Evolutionary conservation across 2,329 filamentous ascomycete genomes (phyloP), one percentile per base, ranked within the genome.

Genomic region (Fusarium devonianum): DNA sequence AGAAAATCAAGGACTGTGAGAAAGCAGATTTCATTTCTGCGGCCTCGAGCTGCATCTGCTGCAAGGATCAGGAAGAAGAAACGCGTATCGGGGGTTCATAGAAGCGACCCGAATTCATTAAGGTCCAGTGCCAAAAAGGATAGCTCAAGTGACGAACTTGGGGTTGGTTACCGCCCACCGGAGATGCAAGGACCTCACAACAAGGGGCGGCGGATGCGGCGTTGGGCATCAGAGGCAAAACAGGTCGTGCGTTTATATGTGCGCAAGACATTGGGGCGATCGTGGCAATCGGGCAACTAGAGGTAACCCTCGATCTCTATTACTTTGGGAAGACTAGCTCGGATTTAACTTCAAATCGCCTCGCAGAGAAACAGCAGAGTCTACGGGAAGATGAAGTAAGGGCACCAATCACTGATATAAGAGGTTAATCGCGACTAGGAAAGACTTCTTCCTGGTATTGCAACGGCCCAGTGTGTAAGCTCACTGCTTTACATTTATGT

Each of bases 161-260:
- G 50, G 14, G 26, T 45, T 13, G 42, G 26, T 5, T 12, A 21
- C 18, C 32, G 41, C 13, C 38, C 42, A n/a, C 14, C 22, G n/a
- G 36, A 36, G 10, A 19, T 29, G 17, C 48, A 18, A 22, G 23
- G 30, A 56, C 12, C 59, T 38, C 35, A 47, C 60, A 18, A 63
- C 56, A 32, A 64, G 58, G 41, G 56, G 54, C 38, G 60, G 5
- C 64, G 67, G 21, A 59, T 74, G 22, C 68, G 62, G 46, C 64
- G 62, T 26, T 74, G 72, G 72, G 69, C 69, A 16, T 62, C 53
- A 38, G 65, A 67, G 34, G 70, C 69, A 17, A 72, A 64, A 35
- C 62, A 61, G 28, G 66, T 63, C 22, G 63, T 74, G 22, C 69
- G 66, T 13, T 65, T 59, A 17, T 72, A 67, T 39, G 56, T 74